phyloP scores from a whole-genome alignment of 352 stramenopile species.

The Phytophthora foliorum region DNA sequence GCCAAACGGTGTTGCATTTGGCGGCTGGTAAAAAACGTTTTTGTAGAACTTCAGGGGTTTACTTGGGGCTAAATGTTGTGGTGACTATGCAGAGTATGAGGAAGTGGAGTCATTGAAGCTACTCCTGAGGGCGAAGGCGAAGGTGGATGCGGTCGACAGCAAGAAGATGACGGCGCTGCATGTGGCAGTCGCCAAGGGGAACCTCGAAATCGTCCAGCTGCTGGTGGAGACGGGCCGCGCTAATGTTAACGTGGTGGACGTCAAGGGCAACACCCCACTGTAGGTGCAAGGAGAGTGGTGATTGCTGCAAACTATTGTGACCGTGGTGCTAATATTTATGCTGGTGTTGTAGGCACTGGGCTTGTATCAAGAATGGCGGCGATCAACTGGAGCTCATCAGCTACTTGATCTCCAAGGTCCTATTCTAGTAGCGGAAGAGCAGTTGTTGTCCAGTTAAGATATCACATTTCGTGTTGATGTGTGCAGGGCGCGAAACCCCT shows the following conservation, averaged over 20 bases:
- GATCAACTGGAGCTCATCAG: constrained; percentile 57
- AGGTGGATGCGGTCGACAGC: constrained; percentile 66
- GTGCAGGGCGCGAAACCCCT: constrained; percentile 66
- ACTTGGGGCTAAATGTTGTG: not conserved
- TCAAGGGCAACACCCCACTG: constrained; percentile 78
- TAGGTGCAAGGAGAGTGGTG: constrained; percentile 27
- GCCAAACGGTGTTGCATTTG: constrained; percentile 75
- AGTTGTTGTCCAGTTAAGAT: not conserved
- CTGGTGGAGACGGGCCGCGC: constrained; percentile 70
- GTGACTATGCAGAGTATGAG: constrained; percentile 64
- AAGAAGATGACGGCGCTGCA: constrained; percentile 86
- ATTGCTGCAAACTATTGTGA: not conserved
- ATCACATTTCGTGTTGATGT: not conserved
- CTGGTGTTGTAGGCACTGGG: constrained; percentile 64
- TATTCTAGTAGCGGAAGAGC: not conserved
- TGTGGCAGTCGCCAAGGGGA: constrained; percentile 70
- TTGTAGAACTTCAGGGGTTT: not conserved
- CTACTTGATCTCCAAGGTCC: constrained; percentile 72
- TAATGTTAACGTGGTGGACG: constrained; percentile 66
- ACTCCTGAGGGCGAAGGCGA: constrained; percentile 65
- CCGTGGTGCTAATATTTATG: constrained; percentile 6
- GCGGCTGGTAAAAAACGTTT: constrained; percentile 47
- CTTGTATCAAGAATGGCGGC: constrained; percentile 64
- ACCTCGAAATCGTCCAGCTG: constrained; percentile 65
- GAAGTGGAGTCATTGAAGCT: constrained; percentile 67